A percentile compares a stretch with the other conserved stretches of the same genome.
Conservation (phyloP, 2,329 filamentous ascomycete genomes). For the Chalara sp. region DNA sequence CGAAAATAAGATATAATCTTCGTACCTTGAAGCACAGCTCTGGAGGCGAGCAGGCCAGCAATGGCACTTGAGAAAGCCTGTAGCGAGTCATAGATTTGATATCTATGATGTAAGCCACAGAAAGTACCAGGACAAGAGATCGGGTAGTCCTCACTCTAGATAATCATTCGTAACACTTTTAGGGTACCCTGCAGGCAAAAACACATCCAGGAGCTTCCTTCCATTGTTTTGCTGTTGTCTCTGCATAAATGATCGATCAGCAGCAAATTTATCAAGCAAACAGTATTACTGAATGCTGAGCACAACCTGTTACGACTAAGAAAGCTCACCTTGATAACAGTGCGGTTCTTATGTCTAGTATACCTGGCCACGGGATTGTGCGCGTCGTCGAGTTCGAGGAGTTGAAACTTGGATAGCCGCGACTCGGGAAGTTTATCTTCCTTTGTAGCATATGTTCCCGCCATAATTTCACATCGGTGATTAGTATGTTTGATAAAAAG, state of each 20-base stretch:
- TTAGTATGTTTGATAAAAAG: too few relatives aligned
- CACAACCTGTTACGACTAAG: too few relatives aligned
- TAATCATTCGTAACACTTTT: constrained; percentile 67
- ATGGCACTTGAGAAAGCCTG: constrained; percentile 62
- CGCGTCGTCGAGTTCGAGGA: background rate
- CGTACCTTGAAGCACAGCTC: constrained; percentile 60
- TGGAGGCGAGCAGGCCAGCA: constrained; percentile 55
- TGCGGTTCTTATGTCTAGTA: constrained; percentile 12
- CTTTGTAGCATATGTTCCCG: too few relatives aligned
- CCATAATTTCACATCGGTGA: too few relatives aligned
- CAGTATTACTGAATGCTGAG: too few relatives aligned
- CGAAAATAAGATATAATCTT: background rate
- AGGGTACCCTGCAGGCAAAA: constrained; percentile 63
- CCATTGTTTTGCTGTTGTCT: constrained; percentile 11
- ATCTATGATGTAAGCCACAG: too few relatives aligned
- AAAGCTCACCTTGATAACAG: too few relatives aligned
- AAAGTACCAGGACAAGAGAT: too few relatives aligned
- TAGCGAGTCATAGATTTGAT: constrained; percentile 43
- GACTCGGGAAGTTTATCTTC: too few relatives aligned
- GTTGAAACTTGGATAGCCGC: background rate
- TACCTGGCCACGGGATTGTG: constrained; percentile 9
- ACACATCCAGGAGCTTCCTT: constrained; percentile 45
- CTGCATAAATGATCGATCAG: too few relatives aligned
- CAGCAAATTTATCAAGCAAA: too few relatives aligned
- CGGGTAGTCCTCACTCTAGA: constrained; percentile 42